Evolutionary conservation across 2,329 filamentous ascomycete genomes (phyloP), one percentile per base, ranked within the genome.

Genomic region (Diaporthe vaccinii): DNA sequence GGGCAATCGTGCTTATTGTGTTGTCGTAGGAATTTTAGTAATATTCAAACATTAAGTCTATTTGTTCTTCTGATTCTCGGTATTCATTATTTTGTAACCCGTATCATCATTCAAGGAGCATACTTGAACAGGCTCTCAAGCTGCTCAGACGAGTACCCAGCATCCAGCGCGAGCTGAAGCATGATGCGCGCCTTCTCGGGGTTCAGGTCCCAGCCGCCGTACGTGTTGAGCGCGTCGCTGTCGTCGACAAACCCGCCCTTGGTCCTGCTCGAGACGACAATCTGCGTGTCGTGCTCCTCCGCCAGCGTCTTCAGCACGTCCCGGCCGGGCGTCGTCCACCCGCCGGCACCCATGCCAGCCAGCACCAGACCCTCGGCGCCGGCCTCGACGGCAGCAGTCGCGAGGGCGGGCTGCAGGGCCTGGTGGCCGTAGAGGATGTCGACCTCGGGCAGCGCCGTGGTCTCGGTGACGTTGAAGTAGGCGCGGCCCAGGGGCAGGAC

Each of bases 351-450:
- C 62, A 67, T 67, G 1, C 62, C 62, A 7, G 62, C 62, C 44
- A 67, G 36, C 17, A 58, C 68, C n/a, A 71, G 51, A 9, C 49
- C 68, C 39, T 36, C 58, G 36, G 68, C 68, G 51, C 41, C 68
- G 8, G 51, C 44, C 68, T 71, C 68, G 5, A 71, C 68, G 3
- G 51, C 51, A 2, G 44, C 68, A 9, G 85, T 81, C 59, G 90
- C 86, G 3, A 90, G 83, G 31, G 81, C 81, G 28, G 87, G 83
- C 76, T 87, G 84, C 79, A 89, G 87, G 74, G 87, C 88, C 78
- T 91, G 86, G 80, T 91, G 86, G 0, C 87, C 85, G 80, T 89
- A 91, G 8, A 91, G 79, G 49, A 91, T 87, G 76, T 91, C 89
- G 44, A 92, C 89, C 74, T 87, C 83, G 0, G 90, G 89, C 34